Base-by-base conservation (phyloP, 257 asterid species). In the Solanum arcanum region DNA sequence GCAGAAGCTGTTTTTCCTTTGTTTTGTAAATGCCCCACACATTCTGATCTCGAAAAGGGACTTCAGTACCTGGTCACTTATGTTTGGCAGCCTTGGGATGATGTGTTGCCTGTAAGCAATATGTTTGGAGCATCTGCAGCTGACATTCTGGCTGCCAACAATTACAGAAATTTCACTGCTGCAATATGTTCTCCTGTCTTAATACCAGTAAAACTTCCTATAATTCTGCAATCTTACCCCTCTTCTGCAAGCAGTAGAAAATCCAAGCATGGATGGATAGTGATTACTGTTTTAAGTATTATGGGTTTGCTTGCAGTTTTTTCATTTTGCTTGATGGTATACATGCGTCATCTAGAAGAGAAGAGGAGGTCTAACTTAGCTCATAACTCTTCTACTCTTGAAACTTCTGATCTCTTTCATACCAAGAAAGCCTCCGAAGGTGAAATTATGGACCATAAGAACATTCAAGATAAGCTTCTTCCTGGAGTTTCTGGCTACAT, bases 401-500 rank as follows among this genome's bases (percentile, higher is more conserved):
- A 90, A 77, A 74, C 86, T 13, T 83, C 90, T 23, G 93, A 84
- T 47, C 88, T 89, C 27, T 73, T 85, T n/a, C 90, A 35, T 70
- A 78, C 75, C 5, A 86, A 70, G 23, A 93, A 86, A 86, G 68
- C 76, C 64, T 83, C 91, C 5, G 90, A 88, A 75, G 88, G 81
- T 10, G 89, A 84, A 83, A 77, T 72, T n/a, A 56, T 77, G 29
- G 88, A 70, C 23, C 87, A 75, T 2, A 95, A 91, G 89, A 52
- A 42, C 29, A 84, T 64, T 86, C 95, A 92, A 76, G 95, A 91
- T 76, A 94, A 93, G 95, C 91, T 96, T 82, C 95, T 94, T 87
- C 95, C 95, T 2, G 97, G 97, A 56, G 87, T 96, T 42, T 96
- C 98, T 1, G 96, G 96, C 85, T 93, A 93, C 87, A 95, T 95